Percentiles rank a stretch among this genome's conserved stretches.
These are phyloP conservation scores for Yamadazyma tumulicola DNA, from an alignment of 805 yeast genomes.

Conservation along the genomic window DNA sequence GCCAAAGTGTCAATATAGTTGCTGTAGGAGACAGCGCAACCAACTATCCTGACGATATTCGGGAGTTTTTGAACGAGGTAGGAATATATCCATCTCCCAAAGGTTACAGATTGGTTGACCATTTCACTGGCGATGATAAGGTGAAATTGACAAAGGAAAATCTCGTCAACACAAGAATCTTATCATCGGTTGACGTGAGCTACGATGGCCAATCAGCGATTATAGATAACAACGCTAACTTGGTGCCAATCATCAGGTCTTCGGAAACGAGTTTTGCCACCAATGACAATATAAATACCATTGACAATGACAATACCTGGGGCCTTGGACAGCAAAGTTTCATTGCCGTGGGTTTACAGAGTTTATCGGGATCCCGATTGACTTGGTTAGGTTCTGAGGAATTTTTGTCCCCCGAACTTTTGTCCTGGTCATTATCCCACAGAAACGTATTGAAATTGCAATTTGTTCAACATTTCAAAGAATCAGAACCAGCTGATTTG, in stretches of 20 bases:
- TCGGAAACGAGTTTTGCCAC: conserved; percentile 60
- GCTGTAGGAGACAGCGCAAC: conserved; percentile 50
- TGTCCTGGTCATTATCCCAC: conserved; percentile 72
- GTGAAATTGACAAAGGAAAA: conserved; percentile 28
- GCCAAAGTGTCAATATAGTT: conserved; percentile 69
- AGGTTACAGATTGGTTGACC: conserved; percentile 60
- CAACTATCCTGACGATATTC: conserved; percentile 41
- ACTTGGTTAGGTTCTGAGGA: conserved; percentile 75
- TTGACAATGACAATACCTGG: conserved; percentile 57
- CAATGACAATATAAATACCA: conserved; percentile 40
- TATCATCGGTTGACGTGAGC: conserved; percentile 13
- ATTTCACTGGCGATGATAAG: conserved; percentile 43
- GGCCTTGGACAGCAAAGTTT: conserved; percentile 77
- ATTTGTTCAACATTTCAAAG: conserved; percentile 52
- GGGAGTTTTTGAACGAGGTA: conserved; percentile 67
- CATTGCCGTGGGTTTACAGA: conserved; percentile 75
- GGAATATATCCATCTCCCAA: conserved; percentile 85
- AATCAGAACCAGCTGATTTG: conserved; percentile 40
- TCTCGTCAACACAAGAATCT: conserved; percentile 21
- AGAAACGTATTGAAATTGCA: conserved; percentile 58
- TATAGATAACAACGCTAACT: conserved; percentile 61
- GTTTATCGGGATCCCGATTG: conserved; percentile 71
- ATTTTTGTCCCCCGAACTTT: conserved; percentile 38
- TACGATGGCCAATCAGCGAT: conserved; percentile 63
- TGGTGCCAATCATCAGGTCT: conserved; percentile 69